Percentiles rank a stretch among this genome's conserved stretches.
These are phyloP conservation scores for Aspergillus pseudoterreus DNA, from an alignment of 2,329 filamentous ascomycete genomes.

Conservation along the genomic window DNA sequence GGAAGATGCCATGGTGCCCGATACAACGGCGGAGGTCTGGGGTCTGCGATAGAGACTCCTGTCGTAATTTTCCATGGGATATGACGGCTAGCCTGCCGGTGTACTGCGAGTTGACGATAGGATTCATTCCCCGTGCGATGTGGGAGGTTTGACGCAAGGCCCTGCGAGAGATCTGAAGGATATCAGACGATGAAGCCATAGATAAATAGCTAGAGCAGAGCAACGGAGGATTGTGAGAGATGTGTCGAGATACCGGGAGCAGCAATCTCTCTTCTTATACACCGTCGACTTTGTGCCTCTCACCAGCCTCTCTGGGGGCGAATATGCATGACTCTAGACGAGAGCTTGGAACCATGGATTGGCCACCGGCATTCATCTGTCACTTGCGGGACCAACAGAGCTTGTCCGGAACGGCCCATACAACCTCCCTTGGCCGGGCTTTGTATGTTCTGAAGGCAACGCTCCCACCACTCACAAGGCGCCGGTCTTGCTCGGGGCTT, in stretches of 20 bases:
- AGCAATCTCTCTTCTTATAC: background rate
- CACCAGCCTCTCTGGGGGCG: background rate
- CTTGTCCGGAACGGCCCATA: background rate
- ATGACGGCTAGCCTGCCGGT: constrained; percentile 2
- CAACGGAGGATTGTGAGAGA: background rate
- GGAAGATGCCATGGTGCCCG: constrained; percentile 14
- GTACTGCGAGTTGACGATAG: background rate
- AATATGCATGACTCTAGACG: background rate
- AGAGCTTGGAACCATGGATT: background rate
- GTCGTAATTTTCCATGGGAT: constrained; percentile 13
- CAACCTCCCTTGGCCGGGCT: background rate
- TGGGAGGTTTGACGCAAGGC: background rate
- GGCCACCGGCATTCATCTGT: background rate
- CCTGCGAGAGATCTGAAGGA: background rate
- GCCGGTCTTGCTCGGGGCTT: background rate
- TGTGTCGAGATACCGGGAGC: background rate
- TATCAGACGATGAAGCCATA: background rate
- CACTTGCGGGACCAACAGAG: background rate
- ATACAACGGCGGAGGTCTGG: constrained; percentile 15
- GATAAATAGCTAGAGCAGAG: background rate
- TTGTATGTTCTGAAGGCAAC: background rate
- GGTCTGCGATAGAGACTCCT: constrained; percentile 8
- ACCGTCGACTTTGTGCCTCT: background rate
- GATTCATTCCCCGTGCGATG: background rate
- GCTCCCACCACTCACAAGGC: background rate